Conservation (phyloP, 2,329 filamentous ascomycete genomes). For the Remersonia thermophila region DNA sequence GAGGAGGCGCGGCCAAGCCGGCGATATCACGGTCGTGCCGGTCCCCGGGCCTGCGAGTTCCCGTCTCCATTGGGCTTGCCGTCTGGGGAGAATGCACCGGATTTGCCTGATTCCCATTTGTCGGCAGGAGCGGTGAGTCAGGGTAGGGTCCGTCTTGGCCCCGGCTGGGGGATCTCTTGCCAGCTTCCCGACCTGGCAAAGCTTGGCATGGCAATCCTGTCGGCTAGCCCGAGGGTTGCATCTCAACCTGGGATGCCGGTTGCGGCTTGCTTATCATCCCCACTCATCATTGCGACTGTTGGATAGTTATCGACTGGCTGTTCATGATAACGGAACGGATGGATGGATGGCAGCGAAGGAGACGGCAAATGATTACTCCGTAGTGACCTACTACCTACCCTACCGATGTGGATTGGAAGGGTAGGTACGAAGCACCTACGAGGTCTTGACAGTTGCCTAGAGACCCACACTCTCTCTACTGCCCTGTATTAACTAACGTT, state of each 20-base stretch:
- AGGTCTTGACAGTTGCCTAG: too few species aligned
- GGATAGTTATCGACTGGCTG: too few species aligned
- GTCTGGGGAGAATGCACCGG: constrained; percentile 9
- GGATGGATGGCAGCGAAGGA: too few species aligned
- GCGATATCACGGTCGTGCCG: constrained; percentile 13
- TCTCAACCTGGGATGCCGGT: background rate
- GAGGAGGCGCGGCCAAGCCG: constrained; percentile 10
- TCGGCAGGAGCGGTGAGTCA: constrained; percentile 3
- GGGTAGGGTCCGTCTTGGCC: constrained; percentile 6
- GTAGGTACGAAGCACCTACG: too few species aligned
- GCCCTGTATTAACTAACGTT: too few species aligned
- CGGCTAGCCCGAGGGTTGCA: background rate
- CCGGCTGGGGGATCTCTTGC: constrained; percentile 6
- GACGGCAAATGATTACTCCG: too few species aligned
- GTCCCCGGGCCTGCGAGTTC: constrained; percentile 6
- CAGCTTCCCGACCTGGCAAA: constrained; percentile 14
- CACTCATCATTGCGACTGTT: too few species aligned
- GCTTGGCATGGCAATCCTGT: constrained; percentile 6
- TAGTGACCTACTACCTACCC: too few species aligned
- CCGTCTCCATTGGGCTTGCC: constrained; percentile 6
- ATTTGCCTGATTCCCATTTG: constrained; percentile 7
- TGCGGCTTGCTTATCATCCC: background rate
- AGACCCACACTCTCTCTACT: too few species aligned
- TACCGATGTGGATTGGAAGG: too few species aligned
- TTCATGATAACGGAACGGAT: too few species aligned